These are phyloP conservation scores for Phytophthora aleatoria DNA, from an alignment of 352 stramenopile genomes.

Conservation along the genomic window DNA sequence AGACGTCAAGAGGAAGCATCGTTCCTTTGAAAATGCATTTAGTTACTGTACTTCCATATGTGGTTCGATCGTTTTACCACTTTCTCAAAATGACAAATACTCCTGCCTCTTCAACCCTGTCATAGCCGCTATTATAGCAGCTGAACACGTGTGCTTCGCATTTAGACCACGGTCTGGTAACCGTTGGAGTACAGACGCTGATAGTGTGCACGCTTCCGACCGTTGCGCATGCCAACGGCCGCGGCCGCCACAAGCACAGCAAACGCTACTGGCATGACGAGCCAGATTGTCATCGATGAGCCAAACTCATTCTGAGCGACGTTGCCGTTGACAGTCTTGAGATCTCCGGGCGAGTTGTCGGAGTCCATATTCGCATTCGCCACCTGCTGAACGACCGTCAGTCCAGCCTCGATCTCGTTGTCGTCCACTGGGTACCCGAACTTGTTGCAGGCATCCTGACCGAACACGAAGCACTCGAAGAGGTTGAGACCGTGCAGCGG, in stretches of 20 bases:
- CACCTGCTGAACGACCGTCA: constrained; percentile 16
- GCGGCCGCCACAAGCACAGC: constrained; percentile 38
- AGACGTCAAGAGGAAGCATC: too few relatives aligned
- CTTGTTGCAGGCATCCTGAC: constrained; percentile 50
- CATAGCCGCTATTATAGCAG: too few relatives aligned
- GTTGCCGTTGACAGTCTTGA: constrained; percentile 10
- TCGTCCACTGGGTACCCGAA: constrained; percentile 75
- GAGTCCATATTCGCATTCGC: not conserved
- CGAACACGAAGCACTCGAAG: constrained; percentile 85
- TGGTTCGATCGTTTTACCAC: too few relatives aligned
- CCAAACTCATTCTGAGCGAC: constrained; percentile 1
- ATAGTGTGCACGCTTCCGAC: constrained; percentile 49
- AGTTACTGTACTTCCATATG: too few relatives aligned
- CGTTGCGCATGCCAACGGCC: constrained; percentile 47
- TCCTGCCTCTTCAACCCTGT: not conserved
- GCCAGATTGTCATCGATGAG: constrained; percentile 17
- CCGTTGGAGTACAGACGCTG: constrained; percentile 47
- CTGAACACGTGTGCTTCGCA: not conserved
- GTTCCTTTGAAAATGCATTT: too few relatives aligned
- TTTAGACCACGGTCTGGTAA: constrained; percentile 27
- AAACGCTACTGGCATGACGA: constrained; percentile 30
- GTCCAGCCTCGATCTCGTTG: constrained; percentile 60
- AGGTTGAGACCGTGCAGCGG: constrained; percentile 79
- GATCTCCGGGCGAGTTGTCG: not conserved
- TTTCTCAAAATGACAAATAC: constrained; percentile 12